phyloP scores from a whole-genome alignment of 1,139 yeast species.

The Candida tropicalis region DNA sequence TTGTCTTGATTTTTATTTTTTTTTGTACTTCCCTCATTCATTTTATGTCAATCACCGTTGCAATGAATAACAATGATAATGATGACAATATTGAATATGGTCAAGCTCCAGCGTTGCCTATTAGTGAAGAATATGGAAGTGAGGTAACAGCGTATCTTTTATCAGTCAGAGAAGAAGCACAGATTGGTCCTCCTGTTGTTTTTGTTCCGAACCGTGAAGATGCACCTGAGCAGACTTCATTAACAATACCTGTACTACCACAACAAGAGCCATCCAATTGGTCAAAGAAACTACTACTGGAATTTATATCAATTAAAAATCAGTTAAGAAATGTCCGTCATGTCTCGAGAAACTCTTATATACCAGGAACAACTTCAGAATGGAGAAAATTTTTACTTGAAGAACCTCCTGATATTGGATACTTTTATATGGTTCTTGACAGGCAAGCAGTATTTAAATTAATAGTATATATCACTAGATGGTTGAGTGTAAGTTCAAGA shows the following conservation, averaged over 20 bases:
- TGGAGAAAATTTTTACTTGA: slow-evolving; percentile 37
- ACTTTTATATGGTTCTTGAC: slow-evolving; percentile 25
- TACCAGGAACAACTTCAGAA: slow-evolving; percentile 31
- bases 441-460: slow-evolving; percentile 39
- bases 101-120: slow-evolving; percentile 29
- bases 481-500: slow-evolving; percentile 38
- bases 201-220: slow-evolving; percentile 3
- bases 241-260: slow-evolving; percentile 5
- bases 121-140: slow-evolving; percentile 16
- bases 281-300: slow-evolving; percentile 7
- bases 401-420: slow-evolving; percentile 32
- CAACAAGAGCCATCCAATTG: slow-evolving; percentile 2
- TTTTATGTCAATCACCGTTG: too few relatives aligned
- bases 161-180: slow-evolving; percentile 36
- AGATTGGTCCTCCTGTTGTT: slow-evolving; percentile 21
- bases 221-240: background rate
- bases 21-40: too few relatives aligned
- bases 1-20: background rate
- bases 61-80: slow-evolving; percentile 1
- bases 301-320: slow-evolving; percentile 11
- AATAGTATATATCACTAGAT: slow-evolving; percentile 37
- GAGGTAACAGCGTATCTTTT: slow-evolving; percentile 31
- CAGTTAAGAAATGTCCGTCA: slow-evolving; percentile 1
- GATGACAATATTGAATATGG: slow-evolving; percentile 22
- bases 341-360: background rate